Evolutionary conservation across 176 grass and related monocot species (phyloP).

Genomic region (Aegilops sharonensis): DNA sequence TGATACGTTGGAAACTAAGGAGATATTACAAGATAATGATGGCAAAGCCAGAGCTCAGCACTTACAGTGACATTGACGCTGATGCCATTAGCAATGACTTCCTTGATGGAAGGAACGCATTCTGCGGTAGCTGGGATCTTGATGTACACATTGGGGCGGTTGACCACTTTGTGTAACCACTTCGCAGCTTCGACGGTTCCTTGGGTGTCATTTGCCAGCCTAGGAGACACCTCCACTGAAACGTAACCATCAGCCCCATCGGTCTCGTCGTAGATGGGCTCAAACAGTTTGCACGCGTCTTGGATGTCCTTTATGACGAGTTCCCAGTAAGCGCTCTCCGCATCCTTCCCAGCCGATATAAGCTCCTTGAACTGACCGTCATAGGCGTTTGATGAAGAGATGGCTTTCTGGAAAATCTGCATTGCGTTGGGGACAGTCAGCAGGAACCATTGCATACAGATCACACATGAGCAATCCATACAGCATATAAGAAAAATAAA

Average conservation of each 20-base stretch:
- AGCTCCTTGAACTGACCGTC: constrained; percentile 94
- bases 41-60: neutral
- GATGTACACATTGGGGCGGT: constrained; percentile 89
- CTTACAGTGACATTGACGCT: constrained; percentile 99
- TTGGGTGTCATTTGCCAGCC: constrained; percentile 87
- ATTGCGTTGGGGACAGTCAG: constrained; percentile 10
- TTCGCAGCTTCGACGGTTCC: constrained; percentile 93
- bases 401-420: constrained; percentile 98
- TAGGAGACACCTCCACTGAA: constrained; percentile 94
- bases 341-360: constrained; percentile 78
- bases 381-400: constrained; percentile 90
- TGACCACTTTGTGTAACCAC: constrained; percentile 88
- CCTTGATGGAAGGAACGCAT: constrained; percentile 83
- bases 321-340: constrained; percentile 84
- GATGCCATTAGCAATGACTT: constrained; percentile 89
- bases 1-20: neutral
- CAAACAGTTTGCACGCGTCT: constrained; percentile 90
- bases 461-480: neutral
- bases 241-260: constrained; percentile 94
- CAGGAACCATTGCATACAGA: neutral
- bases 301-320: constrained; percentile 99
- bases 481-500: neutral
- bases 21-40: neutral
- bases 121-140: constrained; percentile 98
- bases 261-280: constrained; percentile 81